Evolutionary conservation across 257 asterid species (phyloP).

Genomic region (Striga asiatica): DNA sequence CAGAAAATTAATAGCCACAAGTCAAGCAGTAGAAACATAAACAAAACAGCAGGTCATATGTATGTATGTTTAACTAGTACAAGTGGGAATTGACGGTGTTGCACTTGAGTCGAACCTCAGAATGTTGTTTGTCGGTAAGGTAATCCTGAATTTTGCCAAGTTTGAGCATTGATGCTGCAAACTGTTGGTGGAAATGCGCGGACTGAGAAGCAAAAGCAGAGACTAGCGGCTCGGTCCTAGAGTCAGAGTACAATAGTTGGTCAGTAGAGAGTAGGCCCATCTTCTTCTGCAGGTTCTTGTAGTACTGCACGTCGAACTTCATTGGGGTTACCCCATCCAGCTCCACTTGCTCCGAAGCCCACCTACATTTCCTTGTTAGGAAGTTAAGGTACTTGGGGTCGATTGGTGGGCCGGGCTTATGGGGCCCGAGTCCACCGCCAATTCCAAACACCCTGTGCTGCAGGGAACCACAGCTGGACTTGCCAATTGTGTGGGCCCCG

Average conservation of each 20-base stretch:
- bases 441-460: conserved; percentile 49
- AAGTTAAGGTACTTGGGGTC: conserved; percentile 41
- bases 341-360: conserved; percentile 74
- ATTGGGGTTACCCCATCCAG: conserved; percentile 52
- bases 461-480: conserved; percentile 46
- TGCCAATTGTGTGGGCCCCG: conserved; percentile 82
- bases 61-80: too few species aligned
- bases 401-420: conserved; percentile 38
- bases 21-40: too few species aligned
- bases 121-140: conserved; percentile 20
- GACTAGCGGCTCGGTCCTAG: conserved; percentile 55
- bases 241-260: conserved; percentile 49
- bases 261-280: conserved; percentile 71
- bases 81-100: conserved; percentile 27
- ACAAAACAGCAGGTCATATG: too few species aligned
- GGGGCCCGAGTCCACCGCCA: conserved; percentile 30
- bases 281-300: conserved; percentile 51
- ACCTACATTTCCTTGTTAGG: conserved; percentile 68
- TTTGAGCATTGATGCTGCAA: conserved; percentile 69
- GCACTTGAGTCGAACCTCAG: conserved; percentile 55
- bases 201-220: conserved; percentile 33
- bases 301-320: conserved; percentile 46
- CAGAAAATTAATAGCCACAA: too few species aligned
- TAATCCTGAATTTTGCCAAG: conserved; percentile 62
- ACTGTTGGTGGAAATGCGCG: conserved; percentile 29